A percentile compares a stretch with the other conserved stretches of the same genome.
phyloP scores from a whole-genome alignment of 495 filamentous ascomycete genomes.

The Annulohypoxylon maeteangense region DNA sequence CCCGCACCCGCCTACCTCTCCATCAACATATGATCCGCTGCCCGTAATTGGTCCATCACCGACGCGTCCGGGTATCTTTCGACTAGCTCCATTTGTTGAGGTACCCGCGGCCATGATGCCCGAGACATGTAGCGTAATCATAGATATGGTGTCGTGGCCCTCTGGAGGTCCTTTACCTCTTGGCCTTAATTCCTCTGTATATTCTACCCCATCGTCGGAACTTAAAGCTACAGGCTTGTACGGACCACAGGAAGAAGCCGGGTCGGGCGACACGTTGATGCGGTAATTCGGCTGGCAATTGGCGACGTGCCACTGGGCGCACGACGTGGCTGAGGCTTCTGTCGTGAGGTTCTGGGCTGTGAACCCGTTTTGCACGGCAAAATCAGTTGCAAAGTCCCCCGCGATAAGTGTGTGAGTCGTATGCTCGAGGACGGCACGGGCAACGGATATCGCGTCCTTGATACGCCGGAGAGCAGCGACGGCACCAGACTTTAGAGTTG shows the following conservation, averaged over 20 bases:
- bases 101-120: constrained; percentile 60
- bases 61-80: constrained; percentile 60
- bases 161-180: constrained; percentile 2
- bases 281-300: constrained; percentile 57
- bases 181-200: not conserved
- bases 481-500: constrained; percentile 56
- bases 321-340: constrained; percentile 46
- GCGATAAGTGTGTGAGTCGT: constrained; percentile 59
- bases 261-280: constrained; percentile 52
- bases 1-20: constrained; percentile 60
- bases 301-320: constrained; percentile 51
- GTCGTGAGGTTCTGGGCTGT: constrained; percentile 53
- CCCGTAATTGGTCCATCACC: constrained; percentile 62
- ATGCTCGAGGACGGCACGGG: constrained; percentile 56
- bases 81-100: constrained; percentile 59
- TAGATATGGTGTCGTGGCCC: constrained; percentile 60
- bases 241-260: constrained; percentile 52
- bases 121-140: constrained; percentile 52
- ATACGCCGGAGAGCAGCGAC: constrained; percentile 58
- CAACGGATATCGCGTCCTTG: constrained; percentile 56
- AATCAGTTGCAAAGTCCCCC: constrained; percentile 58
- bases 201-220: constrained; percentile 1
- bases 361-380: constrained; percentile 59
- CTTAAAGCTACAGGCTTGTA: constrained; percentile 45
- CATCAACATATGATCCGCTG: constrained; percentile 61